Conservation (phyloP, 2,329 filamentous ascomycete species). For the Fulvia fulva region DNA sequence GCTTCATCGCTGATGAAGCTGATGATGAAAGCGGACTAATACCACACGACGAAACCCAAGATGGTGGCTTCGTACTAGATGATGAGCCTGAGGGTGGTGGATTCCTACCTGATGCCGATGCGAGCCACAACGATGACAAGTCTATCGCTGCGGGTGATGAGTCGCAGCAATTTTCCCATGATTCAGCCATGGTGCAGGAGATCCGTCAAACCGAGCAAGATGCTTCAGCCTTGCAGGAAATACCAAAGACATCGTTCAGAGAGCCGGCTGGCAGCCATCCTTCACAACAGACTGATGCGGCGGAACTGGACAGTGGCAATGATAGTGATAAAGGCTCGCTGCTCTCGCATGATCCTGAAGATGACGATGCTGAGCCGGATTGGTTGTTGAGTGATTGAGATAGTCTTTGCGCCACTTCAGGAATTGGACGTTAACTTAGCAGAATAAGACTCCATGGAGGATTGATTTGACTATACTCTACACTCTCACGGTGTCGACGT, state of each 20-base stretch:
- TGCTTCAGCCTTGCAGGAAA: no score
- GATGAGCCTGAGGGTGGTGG: constrained; percentile 8
- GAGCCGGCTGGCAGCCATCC: neutral
- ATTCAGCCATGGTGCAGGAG: no score
- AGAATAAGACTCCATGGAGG: no score
- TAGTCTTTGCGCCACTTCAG: no score
- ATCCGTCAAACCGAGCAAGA: no score
- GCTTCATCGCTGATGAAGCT: constrained; percentile 17
- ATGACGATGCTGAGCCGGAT: constrained; percentile 62
- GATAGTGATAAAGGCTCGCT: constrained; percentile 49
- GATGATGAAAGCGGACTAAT: constrained; percentile 9
- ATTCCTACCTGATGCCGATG: constrained; percentile 25
- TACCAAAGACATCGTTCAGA: neutral
- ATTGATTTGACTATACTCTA: no score
- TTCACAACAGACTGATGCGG: neutral
- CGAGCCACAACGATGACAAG: neutral
- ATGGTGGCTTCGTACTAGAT: constrained; percentile 16
- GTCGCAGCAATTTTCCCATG: neutral
- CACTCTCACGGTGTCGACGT: no score
- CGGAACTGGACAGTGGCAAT: constrained; percentile 10
- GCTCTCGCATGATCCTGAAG: constrained; percentile 60
- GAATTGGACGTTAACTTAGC: no score
- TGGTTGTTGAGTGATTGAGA: constrained; percentile 49
- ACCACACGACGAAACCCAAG: constrained; percentile 19
- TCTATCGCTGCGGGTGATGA: neutral